A percentile compares a stretch with the other conserved stretches of the same genome.
phyloP scores from a whole-genome alignment of 2,329 filamentous ascomycete species.

The Colletotrichum kahawae region DNA sequence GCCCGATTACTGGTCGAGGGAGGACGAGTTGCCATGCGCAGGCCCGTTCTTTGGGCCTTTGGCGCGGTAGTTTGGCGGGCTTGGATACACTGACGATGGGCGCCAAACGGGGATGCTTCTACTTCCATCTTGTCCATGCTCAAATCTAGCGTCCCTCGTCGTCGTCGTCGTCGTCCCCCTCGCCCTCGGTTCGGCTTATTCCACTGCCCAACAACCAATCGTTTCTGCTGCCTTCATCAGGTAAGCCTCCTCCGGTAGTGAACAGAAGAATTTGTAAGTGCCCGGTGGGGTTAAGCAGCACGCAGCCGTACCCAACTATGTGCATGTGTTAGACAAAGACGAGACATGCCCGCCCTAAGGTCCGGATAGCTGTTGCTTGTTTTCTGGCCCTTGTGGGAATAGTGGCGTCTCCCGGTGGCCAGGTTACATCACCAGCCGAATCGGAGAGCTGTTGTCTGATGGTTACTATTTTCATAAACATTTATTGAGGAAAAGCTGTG shows the following conservation, averaged over 20 bases:
- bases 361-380: not conserved
- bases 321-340: not conserved
- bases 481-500: not conserved
- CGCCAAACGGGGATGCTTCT: not conserved
- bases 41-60: not conserved
- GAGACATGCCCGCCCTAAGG: not conserved
- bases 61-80: not conserved
- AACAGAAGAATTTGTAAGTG: not conserved
- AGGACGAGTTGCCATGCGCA: slow-evolving; percentile 8
- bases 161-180: not conserved
- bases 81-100: not conserved
- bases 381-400: not conserved
- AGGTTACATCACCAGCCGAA: not conserved
- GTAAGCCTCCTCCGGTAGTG: not conserved
- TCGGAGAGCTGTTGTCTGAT: not conserved
- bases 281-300: not conserved
- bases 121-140: not conserved
- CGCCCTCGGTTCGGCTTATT: not conserved
- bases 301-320: not conserved
- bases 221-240: not conserved
- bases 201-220: not conserved
- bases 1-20: slow-evolving; percentile 8
- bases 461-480: not conserved
- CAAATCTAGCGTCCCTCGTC: not conserved
- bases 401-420: not conserved